Evolutionary conservation across 495 filamentous ascomycete species (phyloP).

Genomic region (Trichoderma parareesei): DNA sequence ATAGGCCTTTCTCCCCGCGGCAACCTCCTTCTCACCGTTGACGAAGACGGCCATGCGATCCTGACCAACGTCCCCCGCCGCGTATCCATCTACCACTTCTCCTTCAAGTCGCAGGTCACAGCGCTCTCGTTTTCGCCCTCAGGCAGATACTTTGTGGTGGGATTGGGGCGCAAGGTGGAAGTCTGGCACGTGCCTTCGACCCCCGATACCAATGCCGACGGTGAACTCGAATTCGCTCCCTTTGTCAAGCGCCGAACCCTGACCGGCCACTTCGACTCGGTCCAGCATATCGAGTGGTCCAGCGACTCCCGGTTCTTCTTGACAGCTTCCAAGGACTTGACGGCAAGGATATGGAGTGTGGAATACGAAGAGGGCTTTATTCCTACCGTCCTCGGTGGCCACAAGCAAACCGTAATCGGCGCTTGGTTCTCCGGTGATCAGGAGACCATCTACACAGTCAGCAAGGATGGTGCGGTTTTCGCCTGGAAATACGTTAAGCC

Average conservation of each 20-base stretch:
- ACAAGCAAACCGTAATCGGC: conserved; percentile 75
- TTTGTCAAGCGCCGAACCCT: conserved; percentile 84
- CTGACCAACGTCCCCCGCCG: conserved; percentile 81
- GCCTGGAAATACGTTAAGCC: conserved; percentile 62
- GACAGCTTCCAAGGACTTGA: conserved; percentile 84
- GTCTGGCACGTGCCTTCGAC: conserved; percentile 92
- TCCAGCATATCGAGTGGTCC: conserved; percentile 86
- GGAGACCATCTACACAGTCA: conserved; percentile 55
- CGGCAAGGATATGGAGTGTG: conserved; percentile 88
- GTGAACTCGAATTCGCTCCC: conserved; percentile 88
- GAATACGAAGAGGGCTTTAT: conserved; percentile 79
- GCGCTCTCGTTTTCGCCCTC: conserved; percentile 88
- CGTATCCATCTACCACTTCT: conserved; percentile 84
- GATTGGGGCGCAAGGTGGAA: conserved; percentile 74
- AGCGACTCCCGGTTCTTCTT: conserved; percentile 91
- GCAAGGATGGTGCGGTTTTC: conserved; percentile 49
- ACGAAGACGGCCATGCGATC: conserved; percentile 90
- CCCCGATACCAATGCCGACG: conserved; percentile 64
- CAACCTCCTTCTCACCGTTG: conserved; percentile 83
- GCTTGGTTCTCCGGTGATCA: conserved; percentile 93
- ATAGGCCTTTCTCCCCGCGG: conserved; percentile 82
- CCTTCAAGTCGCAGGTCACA: conserved; percentile 74
- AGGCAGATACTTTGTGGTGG: conserved; percentile 82
- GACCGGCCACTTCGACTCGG: conserved; percentile 77
- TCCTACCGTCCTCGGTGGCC: conserved; percentile 81